phyloP scores from a whole-genome alignment of 306 rosid species.

The Crotalaria pallida region DNA sequence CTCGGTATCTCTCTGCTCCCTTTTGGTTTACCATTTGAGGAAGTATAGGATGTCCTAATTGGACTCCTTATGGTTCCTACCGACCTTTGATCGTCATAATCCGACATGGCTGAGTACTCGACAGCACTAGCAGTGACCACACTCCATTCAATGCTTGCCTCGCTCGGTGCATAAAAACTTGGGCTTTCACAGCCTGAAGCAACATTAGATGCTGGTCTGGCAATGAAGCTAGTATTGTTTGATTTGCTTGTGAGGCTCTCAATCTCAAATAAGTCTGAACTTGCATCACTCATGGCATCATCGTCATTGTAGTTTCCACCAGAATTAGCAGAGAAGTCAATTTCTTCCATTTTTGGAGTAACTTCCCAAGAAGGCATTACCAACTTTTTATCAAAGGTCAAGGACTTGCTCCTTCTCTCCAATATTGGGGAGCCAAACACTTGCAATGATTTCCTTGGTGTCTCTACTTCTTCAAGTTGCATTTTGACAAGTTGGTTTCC shows the following conservation, averaged over 20 bases:
- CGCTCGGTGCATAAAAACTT: conserved; percentile 84
- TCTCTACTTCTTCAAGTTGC: conserved; percentile 39
- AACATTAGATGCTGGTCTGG: conserved; percentile 40
- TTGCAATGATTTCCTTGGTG: conserved; percentile 53
- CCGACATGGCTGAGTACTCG: conserved; percentile 64
- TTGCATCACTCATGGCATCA: conserved; percentile 79
- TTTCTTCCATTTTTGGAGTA: conserved; percentile 30
- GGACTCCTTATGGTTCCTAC: conserved; percentile 40
- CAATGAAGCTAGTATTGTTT: conserved; percentile 36
- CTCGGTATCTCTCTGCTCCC: conserved; percentile 31
- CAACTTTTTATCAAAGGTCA: conserved; percentile 60
- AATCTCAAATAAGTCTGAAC: conserved; percentile 92
- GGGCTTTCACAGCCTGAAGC: conserved; percentile 57
- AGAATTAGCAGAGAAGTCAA: conserved; percentile 25
- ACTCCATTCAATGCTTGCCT: conserved; percentile 95
- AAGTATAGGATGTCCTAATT: conserved; percentile 7
- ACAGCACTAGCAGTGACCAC: conserved; percentile 86
- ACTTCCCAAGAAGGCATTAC: conserved; percentile 37
- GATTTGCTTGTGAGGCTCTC: conserved; percentile 58
- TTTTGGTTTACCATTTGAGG: conserved; percentile 28
- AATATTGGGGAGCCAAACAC: conserved; percentile 67
- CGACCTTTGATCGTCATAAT: conserved; percentile 58
- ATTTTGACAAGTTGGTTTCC: conserved; percentile 28
- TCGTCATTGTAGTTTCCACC: conserved; percentile 52
- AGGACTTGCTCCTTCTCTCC: conserved; percentile 39